phyloP scores from a whole-genome alignment of 2,329 filamentous ascomycete species.

The Pseudogymnoascus sp. region DNA sequence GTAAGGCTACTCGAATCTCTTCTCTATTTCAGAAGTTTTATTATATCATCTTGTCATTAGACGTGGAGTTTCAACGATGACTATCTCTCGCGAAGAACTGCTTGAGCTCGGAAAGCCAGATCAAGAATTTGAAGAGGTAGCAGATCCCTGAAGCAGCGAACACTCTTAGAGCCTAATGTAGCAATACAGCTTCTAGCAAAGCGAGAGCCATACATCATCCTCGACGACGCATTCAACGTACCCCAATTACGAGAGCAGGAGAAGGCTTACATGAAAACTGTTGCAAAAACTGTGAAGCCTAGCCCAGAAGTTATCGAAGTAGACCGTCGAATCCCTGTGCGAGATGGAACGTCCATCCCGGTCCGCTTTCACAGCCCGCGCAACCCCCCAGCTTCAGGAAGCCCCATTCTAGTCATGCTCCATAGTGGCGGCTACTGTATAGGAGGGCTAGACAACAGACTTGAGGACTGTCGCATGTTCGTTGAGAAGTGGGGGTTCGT shows the following conservation, averaged over 20 bases:
- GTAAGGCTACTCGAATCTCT: neutral
- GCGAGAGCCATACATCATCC: neutral
- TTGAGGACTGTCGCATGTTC: slow-evolving; percentile 26
- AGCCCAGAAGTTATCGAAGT: slow-evolving; percentile 14
- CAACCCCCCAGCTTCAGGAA: slow-evolving; percentile 14
- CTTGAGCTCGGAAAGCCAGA: neutral
- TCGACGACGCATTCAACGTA: neutral
- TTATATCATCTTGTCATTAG: neutral
- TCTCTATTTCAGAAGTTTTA: neutral
- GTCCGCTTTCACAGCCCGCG: slow-evolving; percentile 20
- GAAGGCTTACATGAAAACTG: neutral
- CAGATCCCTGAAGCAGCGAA: neutral
- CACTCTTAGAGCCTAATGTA: neutral
- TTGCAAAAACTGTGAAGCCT: neutral
- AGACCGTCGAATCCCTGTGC: slow-evolving; percentile 19
- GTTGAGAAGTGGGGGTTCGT: slow-evolving; percentile 27
- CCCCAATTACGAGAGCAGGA: neutral
- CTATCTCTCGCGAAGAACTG: neutral
- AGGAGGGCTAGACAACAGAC: slow-evolving; percentile 26
- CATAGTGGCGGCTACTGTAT: slow-evolving; percentile 23
- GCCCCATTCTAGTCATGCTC: slow-evolving; percentile 9
- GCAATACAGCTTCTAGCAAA: neutral
- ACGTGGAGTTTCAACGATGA: neutral
- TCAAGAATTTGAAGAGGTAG: neutral
- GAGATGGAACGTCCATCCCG: slow-evolving; percentile 19